These are phyloP conservation scores for Penicillium taxi DNA, from an alignment of 495 filamentous ascomycete species.

Conservation along the genomic window DNA sequence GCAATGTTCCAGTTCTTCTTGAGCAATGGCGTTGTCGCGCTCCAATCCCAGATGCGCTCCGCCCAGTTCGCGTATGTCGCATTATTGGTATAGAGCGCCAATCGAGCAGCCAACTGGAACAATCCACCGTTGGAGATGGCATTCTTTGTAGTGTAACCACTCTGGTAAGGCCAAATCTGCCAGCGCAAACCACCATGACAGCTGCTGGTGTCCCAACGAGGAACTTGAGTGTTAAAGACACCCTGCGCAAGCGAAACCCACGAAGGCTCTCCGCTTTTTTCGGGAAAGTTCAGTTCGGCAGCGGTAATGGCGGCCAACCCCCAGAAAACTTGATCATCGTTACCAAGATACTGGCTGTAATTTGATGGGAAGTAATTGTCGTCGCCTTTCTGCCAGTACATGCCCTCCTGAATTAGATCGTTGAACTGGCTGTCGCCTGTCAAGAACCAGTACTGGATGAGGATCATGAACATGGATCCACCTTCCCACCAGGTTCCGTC, in stretches of 20 bases:
- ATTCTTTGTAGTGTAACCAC: slow-evolving; percentile 76
- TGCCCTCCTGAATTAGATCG: slow-evolving; percentile 48
- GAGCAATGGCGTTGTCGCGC: slow-evolving; percentile 47
- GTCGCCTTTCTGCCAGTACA: slow-evolving; percentile 62
- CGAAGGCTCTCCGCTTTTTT: slow-evolving; percentile 45
- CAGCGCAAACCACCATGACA: slow-evolving; percentile 77
- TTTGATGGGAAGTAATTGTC: slow-evolving; percentile 57
- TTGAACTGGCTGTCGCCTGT: slow-evolving; percentile 69
- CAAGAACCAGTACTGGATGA: slow-evolving; percentile 73
- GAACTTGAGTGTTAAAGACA: slow-evolving; percentile 58
- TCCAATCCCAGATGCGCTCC: slow-evolving; percentile 64
- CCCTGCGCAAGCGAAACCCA: slow-evolving; percentile 55
- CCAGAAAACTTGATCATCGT: slow-evolving; percentile 81
- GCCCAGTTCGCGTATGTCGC: slow-evolving; percentile 71
- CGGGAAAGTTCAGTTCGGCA: slow-evolving; percentile 64
- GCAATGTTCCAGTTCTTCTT: slow-evolving; percentile 47
- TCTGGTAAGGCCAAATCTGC: slow-evolving; percentile 79
- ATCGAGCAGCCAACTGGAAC: slow-evolving; percentile 72
- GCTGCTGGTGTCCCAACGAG: slow-evolving; percentile 56
- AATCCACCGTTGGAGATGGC: slow-evolving; percentile 70
- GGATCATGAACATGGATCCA: slow-evolving; percentile 63
- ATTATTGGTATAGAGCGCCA: slow-evolving; percentile 69
- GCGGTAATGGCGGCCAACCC: slow-evolving; percentile 64
- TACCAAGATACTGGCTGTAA: slow-evolving; percentile 47
- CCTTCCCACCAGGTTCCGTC: slow-evolving; percentile 67